Conservation (phyloP, 192 early-diverging fungal species). For the Backusella tuberculispora region DNA sequence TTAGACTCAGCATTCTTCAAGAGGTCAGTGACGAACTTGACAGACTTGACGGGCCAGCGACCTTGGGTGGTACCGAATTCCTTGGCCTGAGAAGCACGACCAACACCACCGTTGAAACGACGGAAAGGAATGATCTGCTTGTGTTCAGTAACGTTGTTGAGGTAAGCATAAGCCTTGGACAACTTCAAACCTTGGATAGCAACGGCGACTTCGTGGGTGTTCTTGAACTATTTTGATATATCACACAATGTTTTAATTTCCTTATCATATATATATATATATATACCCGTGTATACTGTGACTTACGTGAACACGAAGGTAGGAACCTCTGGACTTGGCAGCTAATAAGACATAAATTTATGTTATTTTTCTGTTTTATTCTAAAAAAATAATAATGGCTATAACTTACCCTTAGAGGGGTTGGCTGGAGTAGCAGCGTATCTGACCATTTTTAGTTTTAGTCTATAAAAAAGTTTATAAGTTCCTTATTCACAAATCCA, state of each 20-base stretch:
- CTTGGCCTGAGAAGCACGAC: conserved; percentile 96
- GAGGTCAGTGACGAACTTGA: conserved; percentile 88
- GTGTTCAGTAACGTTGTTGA: conserved; percentile 92
- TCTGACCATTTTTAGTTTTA: conserved; percentile 64
- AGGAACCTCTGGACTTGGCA: conserved; percentile 78
- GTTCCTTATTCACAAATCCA: conserved; percentile 31
- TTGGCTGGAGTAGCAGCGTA: conserved; percentile 83
- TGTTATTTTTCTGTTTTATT: background rate
- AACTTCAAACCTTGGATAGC: conserved; percentile 92
- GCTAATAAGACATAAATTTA: conserved; percentile 34
- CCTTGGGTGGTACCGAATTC: conserved; percentile 82
- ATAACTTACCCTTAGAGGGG: conserved; percentile 69
- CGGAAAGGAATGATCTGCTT: conserved; percentile 97
- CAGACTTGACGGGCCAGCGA: conserved; percentile 97
- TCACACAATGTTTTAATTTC: background rate
- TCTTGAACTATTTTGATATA: conserved; percentile 73
- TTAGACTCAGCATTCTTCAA: conserved; percentile 97
- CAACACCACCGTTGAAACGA: conserved; percentile 94
- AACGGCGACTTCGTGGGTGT: conserved; percentile 94
- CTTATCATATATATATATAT: background rate
- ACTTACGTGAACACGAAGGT: conserved; percentile 71
- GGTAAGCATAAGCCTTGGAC: conserved; percentile 86
- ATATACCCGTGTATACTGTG: background rate
- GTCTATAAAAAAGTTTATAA: conserved; percentile 6
- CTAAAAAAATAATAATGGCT: background rate